Conservation (phyloP, 1,139 yeast genomes). For the Hyphopichia pseudoburtonii region DNA sequence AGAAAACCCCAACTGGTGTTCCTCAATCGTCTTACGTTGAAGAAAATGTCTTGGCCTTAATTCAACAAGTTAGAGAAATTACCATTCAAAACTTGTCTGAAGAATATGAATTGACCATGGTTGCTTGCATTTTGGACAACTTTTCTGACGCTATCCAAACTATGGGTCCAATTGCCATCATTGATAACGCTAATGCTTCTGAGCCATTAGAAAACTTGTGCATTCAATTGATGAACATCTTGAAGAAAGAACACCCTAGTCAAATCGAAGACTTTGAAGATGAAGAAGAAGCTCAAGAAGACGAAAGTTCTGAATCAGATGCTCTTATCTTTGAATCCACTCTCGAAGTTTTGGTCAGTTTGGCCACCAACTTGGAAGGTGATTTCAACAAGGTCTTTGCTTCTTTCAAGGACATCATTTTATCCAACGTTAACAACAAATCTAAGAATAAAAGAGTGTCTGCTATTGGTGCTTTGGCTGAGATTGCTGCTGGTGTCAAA, state of each 20-base stretch:
- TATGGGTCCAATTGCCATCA: slow-evolving; percentile 73
- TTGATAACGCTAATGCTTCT: slow-evolving; percentile 58
- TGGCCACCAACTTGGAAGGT: slow-evolving; percentile 71
- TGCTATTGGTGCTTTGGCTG: slow-evolving; percentile 89
- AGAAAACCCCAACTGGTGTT: slow-evolving; percentile 70
- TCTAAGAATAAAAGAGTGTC: slow-evolving; percentile 76
- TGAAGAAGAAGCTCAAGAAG: slow-evolving; percentile 57
- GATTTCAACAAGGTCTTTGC: slow-evolving; percentile 74
- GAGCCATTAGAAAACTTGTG: slow-evolving; percentile 65
- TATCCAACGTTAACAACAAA: slow-evolving; percentile 60
- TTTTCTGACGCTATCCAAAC: slow-evolving; percentile 67
- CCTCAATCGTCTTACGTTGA: slow-evolving; percentile 64
- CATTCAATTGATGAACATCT: slow-evolving; percentile 64
- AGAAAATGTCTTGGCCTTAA: slow-evolving; percentile 56
- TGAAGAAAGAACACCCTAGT: slow-evolving; percentile 80
- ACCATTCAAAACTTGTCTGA: slow-evolving; percentile 65
- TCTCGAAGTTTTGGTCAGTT: slow-evolving; percentile 76
- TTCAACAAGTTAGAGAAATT: slow-evolving; percentile 64
- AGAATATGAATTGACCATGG: slow-evolving; percentile 83
- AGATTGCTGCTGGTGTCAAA: slow-evolving; percentile 77
- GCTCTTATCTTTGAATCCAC: slow-evolving; percentile 83
- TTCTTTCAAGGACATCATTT: slow-evolving; percentile 68
- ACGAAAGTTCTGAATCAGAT: slow-evolving; percentile 84
- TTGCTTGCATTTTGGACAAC: slow-evolving; percentile 74
- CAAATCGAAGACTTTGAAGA: slow-evolving; percentile 60